Evolutionary conservation across 257 asterid species (phyloP).

Genomic region (Solanum sparsipilum): DNA sequence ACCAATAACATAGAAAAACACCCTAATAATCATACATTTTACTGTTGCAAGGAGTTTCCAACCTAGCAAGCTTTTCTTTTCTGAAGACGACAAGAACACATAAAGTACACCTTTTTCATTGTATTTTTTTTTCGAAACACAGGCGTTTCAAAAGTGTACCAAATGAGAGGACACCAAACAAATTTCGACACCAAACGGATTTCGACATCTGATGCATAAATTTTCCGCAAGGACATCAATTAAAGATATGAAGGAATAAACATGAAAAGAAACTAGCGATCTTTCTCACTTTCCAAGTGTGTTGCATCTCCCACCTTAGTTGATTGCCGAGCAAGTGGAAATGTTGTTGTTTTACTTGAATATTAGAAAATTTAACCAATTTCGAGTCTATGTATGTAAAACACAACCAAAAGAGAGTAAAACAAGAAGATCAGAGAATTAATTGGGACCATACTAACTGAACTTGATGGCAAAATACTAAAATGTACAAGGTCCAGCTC

Average conservation of each 20-base stretch:
- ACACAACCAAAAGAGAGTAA: neutral
- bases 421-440: neutral
- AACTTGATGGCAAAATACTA: neutral
- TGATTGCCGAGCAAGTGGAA: neutral
- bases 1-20: neutral
- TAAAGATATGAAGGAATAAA: neutral
- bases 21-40: neutral
- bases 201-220: neutral
- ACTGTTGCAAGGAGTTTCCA: slow-evolving; percentile 7
- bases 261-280: neutral
- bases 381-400: neutral
- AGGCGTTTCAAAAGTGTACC: neutral
- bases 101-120: neutral
- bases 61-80: neutral
- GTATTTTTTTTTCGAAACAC: neutral
- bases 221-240: neutral
- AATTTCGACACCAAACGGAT: neutral
- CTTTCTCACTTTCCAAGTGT: neutral
- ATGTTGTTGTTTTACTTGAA: neutral
- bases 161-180: neutral
- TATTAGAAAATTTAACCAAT: neutral
- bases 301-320: neutral
- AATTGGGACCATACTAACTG: neutral
- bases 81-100: neutral
- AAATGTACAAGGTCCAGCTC: neutral